A percentile compares a stretch with the other conserved stretches of the same genome.
Conservation (phyloP, 805 yeast genomes). For the Wickerhamomyces queroliae region DNA sequence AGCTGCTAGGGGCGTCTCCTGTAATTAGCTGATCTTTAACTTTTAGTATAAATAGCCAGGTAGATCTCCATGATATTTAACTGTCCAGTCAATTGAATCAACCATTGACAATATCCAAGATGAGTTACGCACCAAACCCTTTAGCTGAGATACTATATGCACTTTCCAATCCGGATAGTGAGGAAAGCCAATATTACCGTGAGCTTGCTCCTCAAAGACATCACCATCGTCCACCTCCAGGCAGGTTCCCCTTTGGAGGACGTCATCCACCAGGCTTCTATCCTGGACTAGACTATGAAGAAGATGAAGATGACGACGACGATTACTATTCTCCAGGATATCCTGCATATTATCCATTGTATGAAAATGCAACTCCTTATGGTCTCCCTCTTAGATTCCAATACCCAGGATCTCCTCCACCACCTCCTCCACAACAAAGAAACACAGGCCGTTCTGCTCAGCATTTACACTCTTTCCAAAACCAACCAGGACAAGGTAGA, state of each 20-base stretch:
- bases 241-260: not conserved
- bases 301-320: conserved; percentile 15
- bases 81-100: no score
- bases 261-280: not conserved
- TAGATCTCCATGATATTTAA: no score
- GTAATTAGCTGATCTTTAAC: no score
- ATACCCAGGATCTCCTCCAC: conserved; percentile 1
- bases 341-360: conserved; percentile 12
- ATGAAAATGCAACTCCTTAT: conserved; percentile 2
- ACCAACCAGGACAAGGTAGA: not conserved
- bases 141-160: not conserved
- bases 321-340: conserved; percentile 11
- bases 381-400: conserved; percentile 6
- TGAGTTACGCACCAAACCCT: not conserved
- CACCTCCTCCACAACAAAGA: not conserved
- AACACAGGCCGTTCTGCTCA: not conserved
- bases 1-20: no score
- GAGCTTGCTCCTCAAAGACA: not conserved
- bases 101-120: not conserved
- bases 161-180: not conserved
- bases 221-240: not conserved
- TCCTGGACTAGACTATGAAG: conserved; percentile 10
- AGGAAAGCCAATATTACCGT: not conserved
- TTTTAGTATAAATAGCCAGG: no score
- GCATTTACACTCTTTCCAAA: not conserved